Evolutionary conservation across 805 yeast species (phyloP), one percentile per base, ranked within the genome.

Genomic region (Candida rishiriensis): DNA sequence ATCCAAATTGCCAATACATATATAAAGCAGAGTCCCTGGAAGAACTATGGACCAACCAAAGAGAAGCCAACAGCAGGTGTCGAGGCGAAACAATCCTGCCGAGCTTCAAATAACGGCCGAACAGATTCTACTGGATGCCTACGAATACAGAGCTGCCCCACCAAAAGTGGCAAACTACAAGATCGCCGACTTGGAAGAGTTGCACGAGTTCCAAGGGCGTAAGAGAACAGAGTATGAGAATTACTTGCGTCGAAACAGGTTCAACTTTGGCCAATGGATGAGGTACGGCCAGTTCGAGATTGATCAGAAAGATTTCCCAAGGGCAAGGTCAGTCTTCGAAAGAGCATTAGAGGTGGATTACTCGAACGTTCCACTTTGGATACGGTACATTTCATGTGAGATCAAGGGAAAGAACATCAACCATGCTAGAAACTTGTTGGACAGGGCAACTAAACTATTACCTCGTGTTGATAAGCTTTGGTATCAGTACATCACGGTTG

Each of bases 241-340:
- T 52, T 95, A 90, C n/a, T 66, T 93, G 42, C 79, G 93, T 53
- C 75, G 93, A 52, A 91, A 91, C 60, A 69, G 96, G 47, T 75
- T 84, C 31, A 89, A 88, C 56, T 72, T 77, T 56, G 84, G 88
- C 2, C 96, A 89, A 60, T 93, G 98, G 97, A 73, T 88, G 60
- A 71, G 97, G 44, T 93, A 91, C 62, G 98, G 97, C 0, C 77
- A 76, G 46, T 88, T 89, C 78, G 99, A 91, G 63, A 61, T 82
- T 3, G 85, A 84, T 5, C 91, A 87, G 53, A 83, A 80, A 47
- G 96, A 91, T 56, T 72, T 77, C 48, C 71, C 77, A 15, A 70
- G 97, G 17, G 96, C 95, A 0, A 70, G 98, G 43, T 86, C 97
- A 0, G 72, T 93, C 6, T 85, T 85, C 65, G 99, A 91, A 61